phyloP scores from a whole-genome alignment of 768 basidiomycete species.

The Boletus reticulatus region DNA sequence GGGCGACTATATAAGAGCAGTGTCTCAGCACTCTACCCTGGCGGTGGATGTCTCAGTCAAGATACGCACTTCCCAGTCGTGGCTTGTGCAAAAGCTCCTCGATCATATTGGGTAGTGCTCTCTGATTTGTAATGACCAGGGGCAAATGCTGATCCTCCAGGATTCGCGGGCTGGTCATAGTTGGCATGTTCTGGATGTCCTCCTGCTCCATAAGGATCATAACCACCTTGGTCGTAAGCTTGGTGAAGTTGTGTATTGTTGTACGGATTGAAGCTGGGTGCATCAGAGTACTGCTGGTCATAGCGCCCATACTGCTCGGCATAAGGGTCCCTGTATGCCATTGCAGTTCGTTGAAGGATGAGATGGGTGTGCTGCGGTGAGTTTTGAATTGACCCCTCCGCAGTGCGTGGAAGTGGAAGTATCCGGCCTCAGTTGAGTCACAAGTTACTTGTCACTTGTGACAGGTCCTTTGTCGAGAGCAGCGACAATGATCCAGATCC shows the following conservation, averaged over 20 bases:
- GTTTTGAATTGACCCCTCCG: neutral
- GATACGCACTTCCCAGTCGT: conserved; percentile 30
- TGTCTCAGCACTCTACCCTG: conserved; percentile 2
- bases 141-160: conserved; percentile 8
- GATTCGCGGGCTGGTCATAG: conserved; percentile 13
- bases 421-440: neutral
- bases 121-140: conserved; percentile 30
- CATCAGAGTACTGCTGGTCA: conserved; percentile 34
- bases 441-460: neutral
- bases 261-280: conserved; percentile 47
- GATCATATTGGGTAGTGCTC: conserved; percentile 37
- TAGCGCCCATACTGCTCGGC: conserved; percentile 32
- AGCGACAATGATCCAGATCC: too few relatives aligned
- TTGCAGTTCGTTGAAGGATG: conserved; percentile 5
- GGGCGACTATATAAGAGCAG: conserved; percentile 12
- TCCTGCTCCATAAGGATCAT: conserved; percentile 22
- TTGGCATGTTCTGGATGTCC: conserved; percentile 41
- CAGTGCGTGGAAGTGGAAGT: conserved; percentile 5
- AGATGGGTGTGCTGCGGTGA: conserved; percentile 22
- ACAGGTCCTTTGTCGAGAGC: too few relatives aligned
- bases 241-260: conserved; percentile 42
- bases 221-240: conserved; percentile 51
- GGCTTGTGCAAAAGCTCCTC: conserved; percentile 40
- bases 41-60: neutral
- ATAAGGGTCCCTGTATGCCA: conserved; percentile 61